Conservation (phyloP, 2,329 filamentous ascomycete species). For the Nemania sp. region DNA sequence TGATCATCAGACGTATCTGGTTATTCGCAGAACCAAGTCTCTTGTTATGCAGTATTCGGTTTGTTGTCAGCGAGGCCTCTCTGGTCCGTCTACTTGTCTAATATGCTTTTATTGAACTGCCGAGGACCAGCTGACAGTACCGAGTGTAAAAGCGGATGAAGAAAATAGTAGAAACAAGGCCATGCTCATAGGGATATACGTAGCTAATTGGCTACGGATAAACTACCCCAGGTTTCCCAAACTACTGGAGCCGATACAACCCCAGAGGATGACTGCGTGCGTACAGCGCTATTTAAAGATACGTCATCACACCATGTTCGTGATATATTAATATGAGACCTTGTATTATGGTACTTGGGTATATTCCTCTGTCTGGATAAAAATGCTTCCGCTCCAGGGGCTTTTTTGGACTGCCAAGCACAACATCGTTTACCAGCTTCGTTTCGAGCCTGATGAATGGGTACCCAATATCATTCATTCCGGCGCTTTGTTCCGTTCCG, state of each 20-base stretch:
- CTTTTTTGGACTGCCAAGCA: slow-evolving; percentile 21
- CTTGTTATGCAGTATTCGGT: not conserved
- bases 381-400: slow-evolving; percentile 19
- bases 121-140: slow-evolving; percentile 22
- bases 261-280: not conserved
- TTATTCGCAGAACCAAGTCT: not conserved
- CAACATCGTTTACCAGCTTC: slow-evolving; percentile 13
- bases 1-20: not conserved
- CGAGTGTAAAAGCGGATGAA: slow-evolving; percentile 15
- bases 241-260: slow-evolving; percentile 19
- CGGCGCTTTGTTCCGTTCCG: slow-evolving; percentile 38
- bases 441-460: slow-evolving; percentile 10
- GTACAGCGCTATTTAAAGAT: slow-evolving; percentile 11
- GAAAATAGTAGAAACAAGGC: slow-evolving; percentile 15
- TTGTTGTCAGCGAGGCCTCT: not conserved
- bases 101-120: slow-evolving; percentile 18
- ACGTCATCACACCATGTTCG: not conserved
- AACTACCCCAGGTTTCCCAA: slow-evolving; percentile 34
- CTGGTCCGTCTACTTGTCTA: not conserved
- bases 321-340: slow-evolving; percentile 11
- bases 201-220: slow-evolving; percentile 33
- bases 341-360: slow-evolving; percentile 3
- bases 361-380: slow-evolving; percentile 5
- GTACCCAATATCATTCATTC: slow-evolving; percentile 19
- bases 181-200: not conserved